Percentiles rank a stretch among this genome's conserved stretches.
These are phyloP conservation scores for Avicennia marina DNA, from an alignment of 257 asterid species.

Conservation along the genomic window DNA sequence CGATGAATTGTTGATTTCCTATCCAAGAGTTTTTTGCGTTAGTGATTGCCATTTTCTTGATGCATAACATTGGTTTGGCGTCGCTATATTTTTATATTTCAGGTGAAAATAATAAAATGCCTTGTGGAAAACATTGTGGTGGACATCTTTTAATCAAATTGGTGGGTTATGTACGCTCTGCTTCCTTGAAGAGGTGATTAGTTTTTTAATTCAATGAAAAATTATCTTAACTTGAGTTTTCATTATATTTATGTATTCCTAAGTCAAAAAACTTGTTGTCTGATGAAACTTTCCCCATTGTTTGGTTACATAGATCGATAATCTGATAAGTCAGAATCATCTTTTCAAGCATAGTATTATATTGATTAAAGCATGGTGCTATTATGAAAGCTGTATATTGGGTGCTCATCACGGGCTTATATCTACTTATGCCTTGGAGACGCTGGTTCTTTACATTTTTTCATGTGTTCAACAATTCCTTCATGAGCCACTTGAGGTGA, in stretches of 20 bases:
- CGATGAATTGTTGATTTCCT: too few relatives aligned
- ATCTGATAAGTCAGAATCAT: slow-evolving; percentile 71
- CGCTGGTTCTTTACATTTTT: slow-evolving; percentile 87
- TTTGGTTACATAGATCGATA: slow-evolving; percentile 54
- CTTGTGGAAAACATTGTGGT: slow-evolving; percentile 66
- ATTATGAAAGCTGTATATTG: slow-evolving; percentile 90
- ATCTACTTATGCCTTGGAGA: slow-evolving; percentile 94
- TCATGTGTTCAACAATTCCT: slow-evolving; percentile 86
- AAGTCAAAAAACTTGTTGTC: slow-evolving; percentile 15
- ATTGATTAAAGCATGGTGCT: slow-evolving; percentile 96
- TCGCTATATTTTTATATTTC: slow-evolving; percentile 35
- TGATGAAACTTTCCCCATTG: too few relatives aligned
- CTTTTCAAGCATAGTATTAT: slow-evolving; percentile 91
- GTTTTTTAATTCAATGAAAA: not conserved
- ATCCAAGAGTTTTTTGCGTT: not conserved
- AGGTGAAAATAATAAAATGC: slow-evolving; percentile 95
- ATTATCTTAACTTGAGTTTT: not conserved
- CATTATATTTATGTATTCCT: not conserved
- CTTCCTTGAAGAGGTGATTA: slow-evolving; percentile 84
- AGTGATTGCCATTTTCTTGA: not conserved
- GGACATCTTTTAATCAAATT: slow-evolving; percentile 84
- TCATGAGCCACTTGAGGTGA: slow-evolving; percentile 94
- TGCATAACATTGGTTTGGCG: not conserved
- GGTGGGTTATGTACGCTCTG: slow-evolving; percentile 95
- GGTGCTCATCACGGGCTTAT: slow-evolving; percentile 98